Evolutionary conservation across 352 stramenopile genomes (phyloP), one percentile per base, ranked within the genome.

Genomic region (Pythium insidiosum): DNA sequence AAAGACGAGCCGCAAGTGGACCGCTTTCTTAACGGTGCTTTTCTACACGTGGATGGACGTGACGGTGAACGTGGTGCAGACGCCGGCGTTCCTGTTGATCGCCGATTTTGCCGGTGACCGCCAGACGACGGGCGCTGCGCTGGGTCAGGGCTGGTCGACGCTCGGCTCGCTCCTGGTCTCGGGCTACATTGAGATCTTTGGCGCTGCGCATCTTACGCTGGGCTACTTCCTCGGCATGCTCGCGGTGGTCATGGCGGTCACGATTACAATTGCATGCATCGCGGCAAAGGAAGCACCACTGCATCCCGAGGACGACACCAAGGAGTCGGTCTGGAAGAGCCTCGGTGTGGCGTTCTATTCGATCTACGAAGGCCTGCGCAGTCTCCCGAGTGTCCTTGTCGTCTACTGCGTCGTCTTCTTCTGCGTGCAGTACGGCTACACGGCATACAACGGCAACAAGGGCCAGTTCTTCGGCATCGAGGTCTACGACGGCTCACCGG

Each of bases 1-100:
- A 39, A 28, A 44, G n/a, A 72, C 53, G 10, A 54, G 62, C 30
- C 71, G 61, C 29, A 65, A 49, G 9, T 84, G 61, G 59, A 84
- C 71, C 2, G 50, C 62, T 6, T 29, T 72, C 16, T 60, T 84
- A 15, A 76, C 58, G 1, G 58, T 80, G n/a, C 45, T 78, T 31
- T 78, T 76, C 44, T 80, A 84, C 61, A 45, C 64, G 4, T 80
- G 67, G 68, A 84, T 84, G 71, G 71, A 81, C 37, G 56, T 84
- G 18, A 72, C 60, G 19, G 56, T 80, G 34, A 80, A 84, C 44
- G 22, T 84, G 13, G 63, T 67, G 3, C 63, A 73, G 42, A 73
- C 56, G 1, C 67, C 68, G 15, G 61, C 56, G 13, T 53, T 69
- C 42, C 23, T 84, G 30, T 22, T 84, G 12, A 70, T 84, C 20